Percentiles rank a stretch among this genome's conserved stretches.
Evolutionary conservation across 208 protist genomes (phyloP).

Genomic region (Angomonas desouzai): DNA sequence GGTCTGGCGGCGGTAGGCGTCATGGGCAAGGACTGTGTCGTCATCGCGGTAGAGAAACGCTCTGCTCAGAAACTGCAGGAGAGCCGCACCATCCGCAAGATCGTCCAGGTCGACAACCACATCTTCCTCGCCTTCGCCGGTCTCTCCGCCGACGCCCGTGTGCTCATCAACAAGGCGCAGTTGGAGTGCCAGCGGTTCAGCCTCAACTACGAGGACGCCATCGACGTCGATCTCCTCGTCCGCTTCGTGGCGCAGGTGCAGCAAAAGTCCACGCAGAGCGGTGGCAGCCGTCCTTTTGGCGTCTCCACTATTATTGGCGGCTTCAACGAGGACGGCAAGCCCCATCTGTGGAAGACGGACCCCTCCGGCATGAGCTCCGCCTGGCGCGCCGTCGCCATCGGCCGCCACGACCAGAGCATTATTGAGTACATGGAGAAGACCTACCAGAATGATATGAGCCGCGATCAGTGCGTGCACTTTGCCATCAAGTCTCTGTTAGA

Average conservation of each 20-base stretch:
- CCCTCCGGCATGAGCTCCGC: slow-evolving; percentile 84
- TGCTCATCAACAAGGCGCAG: slow-evolving; percentile 98
- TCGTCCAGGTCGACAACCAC: slow-evolving; percentile 98
- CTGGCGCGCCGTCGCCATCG: slow-evolving; percentile 81
- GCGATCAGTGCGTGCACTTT: slow-evolving; percentile 95
- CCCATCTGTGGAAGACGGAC: slow-evolving; percentile 90
- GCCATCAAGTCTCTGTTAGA: slow-evolving; percentile 98
- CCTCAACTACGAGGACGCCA: slow-evolving; percentile 98
- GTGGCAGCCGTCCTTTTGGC: slow-evolving; percentile 98
- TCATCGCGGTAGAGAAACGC: slow-evolving; percentile 99
- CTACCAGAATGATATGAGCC: slow-evolving; percentile 91
- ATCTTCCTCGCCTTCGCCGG: slow-evolving; percentile 98
- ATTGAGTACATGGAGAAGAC: slow-evolving; percentile 99
- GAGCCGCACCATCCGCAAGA: slow-evolving; percentile 98
- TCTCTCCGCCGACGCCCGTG: slow-evolving; percentile 98
- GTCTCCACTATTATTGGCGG: slow-evolving; percentile 99
- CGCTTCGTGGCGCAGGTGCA: slow-evolving; percentile 97
- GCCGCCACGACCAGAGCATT: slow-evolving; percentile 97
- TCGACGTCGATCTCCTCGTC: slow-evolving; percentile 98
- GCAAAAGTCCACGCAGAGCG: slow-evolving; percentile 98
- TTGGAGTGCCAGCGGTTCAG: slow-evolving; percentile 99
- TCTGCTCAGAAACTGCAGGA: slow-evolving; percentile 98
- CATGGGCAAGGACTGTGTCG: slow-evolving; percentile 80
- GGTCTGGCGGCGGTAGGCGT: slow-evolving; percentile 90
- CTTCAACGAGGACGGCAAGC: slow-evolving; percentile 96